phyloP scores from a whole-genome alignment of 2,329 filamentous ascomycete genomes.

The Sordariomycetes sp. region DNA sequence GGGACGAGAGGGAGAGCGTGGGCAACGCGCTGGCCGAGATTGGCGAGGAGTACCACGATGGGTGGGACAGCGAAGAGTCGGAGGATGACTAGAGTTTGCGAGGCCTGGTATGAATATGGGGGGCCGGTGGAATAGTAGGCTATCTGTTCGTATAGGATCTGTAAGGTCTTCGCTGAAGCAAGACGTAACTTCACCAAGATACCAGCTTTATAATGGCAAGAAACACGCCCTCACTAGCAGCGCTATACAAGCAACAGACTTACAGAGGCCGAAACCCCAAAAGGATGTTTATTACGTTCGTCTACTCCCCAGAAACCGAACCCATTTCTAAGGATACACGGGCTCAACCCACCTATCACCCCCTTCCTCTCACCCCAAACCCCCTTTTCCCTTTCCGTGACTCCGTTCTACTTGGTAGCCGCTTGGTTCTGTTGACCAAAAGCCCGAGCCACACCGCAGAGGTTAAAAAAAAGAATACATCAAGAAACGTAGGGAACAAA shows the following conservation, averaged over 20 bases:
- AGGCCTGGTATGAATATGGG: background rate
- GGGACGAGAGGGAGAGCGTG: conserved; percentile 79
- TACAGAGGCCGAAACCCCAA: background rate
- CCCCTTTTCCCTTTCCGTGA: background rate
- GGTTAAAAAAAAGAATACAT: background rate
- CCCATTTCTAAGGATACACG: background rate
- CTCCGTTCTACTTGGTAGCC: background rate
- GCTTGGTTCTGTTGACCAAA: background rate
- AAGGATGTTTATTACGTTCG: background rate
- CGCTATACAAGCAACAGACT: background rate
- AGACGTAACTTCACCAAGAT: no score
- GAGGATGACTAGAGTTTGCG: conserved; percentile 39
- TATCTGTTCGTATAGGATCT: background rate
- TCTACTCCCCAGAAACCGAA: background rate
- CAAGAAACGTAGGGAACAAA: background rate
- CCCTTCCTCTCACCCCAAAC: background rate
- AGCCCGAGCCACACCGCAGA: background rate
- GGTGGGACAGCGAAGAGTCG: conserved; percentile 71
- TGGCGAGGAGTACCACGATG: conserved; percentile 79
- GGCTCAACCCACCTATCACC: background rate
- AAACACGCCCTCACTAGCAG: background rate
- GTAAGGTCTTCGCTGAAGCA: background rate
- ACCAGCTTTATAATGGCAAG: no score
- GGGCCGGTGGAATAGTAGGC: background rate
- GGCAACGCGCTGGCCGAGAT: conserved; percentile 72